Base-by-base conservation (phyloP, 1,284 basidiomycete species). In the Sporisorium scitamineum region DNA sequence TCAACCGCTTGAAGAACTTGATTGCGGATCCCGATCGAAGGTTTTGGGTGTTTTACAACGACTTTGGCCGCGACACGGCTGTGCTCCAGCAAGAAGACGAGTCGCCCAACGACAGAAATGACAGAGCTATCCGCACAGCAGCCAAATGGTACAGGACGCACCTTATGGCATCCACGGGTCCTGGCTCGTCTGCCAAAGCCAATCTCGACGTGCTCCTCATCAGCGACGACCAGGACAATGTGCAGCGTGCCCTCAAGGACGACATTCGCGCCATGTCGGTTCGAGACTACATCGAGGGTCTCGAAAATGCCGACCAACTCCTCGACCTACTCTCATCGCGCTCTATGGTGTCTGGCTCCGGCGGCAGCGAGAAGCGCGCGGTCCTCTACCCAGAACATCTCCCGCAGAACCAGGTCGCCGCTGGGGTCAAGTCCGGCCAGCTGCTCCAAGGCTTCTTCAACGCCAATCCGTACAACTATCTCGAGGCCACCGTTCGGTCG, bases 381-480 rank as follows among this genome's bases (percentile, higher is more conserved):
- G 64, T 72, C 1, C 65, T 85, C 5, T 86, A 81, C 57, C 79
- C 77, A 4, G 82, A 98, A 92, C 96, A 99, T 85, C 88, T 97
- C 11, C 89, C 94, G 0, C 88, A 90, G 31, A 89, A 91, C 1
- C 90, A 90, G 0, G 86, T 98, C 20, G 86, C 90, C 29, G 93
- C 94, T 8, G 96, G 94, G 2, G 88, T 98, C 59, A 95, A 94
- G 85, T 90, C 90, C 10, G 94, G 94, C 0, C 88, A 92, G 54
- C 89, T 95, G 11, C 89, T 94, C 79, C 93, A 96, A 86, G 97
- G 97, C 0, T 92, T 95, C 84, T 99, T 97, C 88, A 95, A 94
- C 82, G 94, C 95, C 5, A 97, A 94, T 80, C 91, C 92, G 69
- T 99, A 94, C 88, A 99, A 99, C 85, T 99, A 96, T 82, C 89